Evolutionary conservation across 139 green algal genomes (phyloP).

Genomic region (Micractinium sp.): DNA sequence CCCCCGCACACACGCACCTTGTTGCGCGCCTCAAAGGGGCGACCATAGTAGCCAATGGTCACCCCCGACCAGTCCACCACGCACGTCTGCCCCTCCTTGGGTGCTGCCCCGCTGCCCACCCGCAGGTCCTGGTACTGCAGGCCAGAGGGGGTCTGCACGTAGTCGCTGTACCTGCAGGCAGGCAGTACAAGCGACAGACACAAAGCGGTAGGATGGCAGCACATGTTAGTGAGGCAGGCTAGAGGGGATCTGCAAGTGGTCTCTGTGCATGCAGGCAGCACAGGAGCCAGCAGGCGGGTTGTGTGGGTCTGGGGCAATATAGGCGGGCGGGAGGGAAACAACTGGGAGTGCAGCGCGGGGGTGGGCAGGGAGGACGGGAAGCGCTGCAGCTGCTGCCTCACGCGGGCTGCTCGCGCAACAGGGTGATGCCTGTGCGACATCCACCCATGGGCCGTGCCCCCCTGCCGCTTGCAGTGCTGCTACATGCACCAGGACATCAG

Average conservation of each 20-base stretch:
- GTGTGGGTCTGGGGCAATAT: too few relatives aligned
- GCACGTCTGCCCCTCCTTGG: constrained; percentile 62
- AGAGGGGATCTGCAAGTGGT: neutral
- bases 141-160: constrained; percentile 47
- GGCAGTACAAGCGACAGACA: neutral
- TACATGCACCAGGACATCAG: too few relatives aligned
- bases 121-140: constrained; percentile 80
- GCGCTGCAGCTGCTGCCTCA: too few relatives aligned
- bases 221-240: too few relatives aligned
- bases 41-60: constrained; percentile 88
- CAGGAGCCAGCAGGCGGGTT: neutral
- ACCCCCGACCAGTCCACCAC: constrained; percentile 95
- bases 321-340: too few relatives aligned
- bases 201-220: neutral
- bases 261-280: neutral
- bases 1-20: constrained; percentile 64
- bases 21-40: constrained; percentile 89
- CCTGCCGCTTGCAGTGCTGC: too few relatives aligned
- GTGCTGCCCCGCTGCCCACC: constrained; percentile 45
- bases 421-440: too few relatives aligned
- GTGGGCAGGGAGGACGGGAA: too few relatives aligned
- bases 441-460: too few relatives aligned
- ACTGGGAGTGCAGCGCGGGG: too few relatives aligned
- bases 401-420: too few relatives aligned
- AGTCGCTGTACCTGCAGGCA: constrained; percentile 57